Conservation (phyloP, 2,329 filamentous ascomycete species). For the Monosporascus sp. region DNA sequence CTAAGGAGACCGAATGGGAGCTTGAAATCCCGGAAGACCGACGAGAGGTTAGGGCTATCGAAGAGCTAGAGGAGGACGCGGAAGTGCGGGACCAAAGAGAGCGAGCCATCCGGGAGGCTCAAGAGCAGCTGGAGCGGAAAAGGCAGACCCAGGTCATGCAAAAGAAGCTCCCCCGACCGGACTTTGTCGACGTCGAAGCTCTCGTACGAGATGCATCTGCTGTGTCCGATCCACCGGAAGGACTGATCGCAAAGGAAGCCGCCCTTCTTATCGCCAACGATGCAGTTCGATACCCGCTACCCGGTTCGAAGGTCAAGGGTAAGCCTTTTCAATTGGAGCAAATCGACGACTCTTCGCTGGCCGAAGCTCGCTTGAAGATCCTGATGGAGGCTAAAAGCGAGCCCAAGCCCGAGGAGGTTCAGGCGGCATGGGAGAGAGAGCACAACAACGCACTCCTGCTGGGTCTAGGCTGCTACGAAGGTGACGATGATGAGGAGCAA, state of each 20-base stretch:
- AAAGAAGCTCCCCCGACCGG: conserved; percentile 71
- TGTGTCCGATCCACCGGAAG: conserved; percentile 58
- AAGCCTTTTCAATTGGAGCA: conserved; percentile 53
- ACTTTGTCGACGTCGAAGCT: conserved; percentile 62
- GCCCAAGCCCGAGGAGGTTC: conserved; percentile 45
- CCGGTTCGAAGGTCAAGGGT: conserved; percentile 60
- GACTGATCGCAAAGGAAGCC: conserved; percentile 69
- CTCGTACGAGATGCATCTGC: conserved; percentile 60
- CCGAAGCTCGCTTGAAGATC: conserved; percentile 72
- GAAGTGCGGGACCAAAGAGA: conserved; percentile 78
- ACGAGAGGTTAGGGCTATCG: conserved; percentile 47
- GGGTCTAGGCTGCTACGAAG: conserved; percentile 74
- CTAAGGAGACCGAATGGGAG: conserved; percentile 92
- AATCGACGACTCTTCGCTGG: conserved; percentile 67
- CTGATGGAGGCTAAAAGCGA: conserved; percentile 59
- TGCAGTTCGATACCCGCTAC: conserved; percentile 67
- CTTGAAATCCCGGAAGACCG: conserved; percentile 85
- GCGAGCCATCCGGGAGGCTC: conserved; percentile 64
- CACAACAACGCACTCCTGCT: conserved; percentile 59
- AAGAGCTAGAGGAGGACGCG: conserved; percentile 53
- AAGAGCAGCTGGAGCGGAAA: conserved; percentile 71
- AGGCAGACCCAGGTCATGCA: conserved; percentile 91
- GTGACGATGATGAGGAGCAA: conserved; percentile 68
- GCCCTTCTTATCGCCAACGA: conserved; percentile 79
- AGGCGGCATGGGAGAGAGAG: conserved; percentile 47